Conservation (phyloP, 768 basidiomycete species). For the Suillus subaureus region DNA sequence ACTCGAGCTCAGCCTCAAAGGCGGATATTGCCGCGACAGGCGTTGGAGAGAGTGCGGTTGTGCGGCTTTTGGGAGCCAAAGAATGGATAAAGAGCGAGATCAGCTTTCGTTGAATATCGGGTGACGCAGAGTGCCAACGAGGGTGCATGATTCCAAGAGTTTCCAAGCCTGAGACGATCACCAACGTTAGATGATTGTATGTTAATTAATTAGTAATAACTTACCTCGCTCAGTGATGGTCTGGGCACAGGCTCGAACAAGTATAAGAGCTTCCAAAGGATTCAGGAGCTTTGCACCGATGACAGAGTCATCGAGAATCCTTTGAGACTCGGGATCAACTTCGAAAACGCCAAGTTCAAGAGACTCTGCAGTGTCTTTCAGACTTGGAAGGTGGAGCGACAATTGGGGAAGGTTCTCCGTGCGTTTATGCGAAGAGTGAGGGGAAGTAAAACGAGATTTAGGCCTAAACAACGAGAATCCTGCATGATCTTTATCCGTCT, state of each 20-base stretch:
- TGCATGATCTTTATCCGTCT: slow-evolving; percentile 33
- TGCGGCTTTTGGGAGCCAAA: slow-evolving; percentile 48
- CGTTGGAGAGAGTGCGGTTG: slow-evolving; percentile 53
- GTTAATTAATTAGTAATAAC: slow-evolving; percentile 24
- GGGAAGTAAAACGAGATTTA: slow-evolving; percentile 44
- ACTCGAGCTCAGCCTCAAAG: slow-evolving; percentile 68
- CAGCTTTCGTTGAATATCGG: slow-evolving; percentile 65
- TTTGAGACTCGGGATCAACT: slow-evolving; percentile 51
- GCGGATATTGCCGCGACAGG: slow-evolving; percentile 46
- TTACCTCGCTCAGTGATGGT: slow-evolving; percentile 66
- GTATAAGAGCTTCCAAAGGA: slow-evolving; percentile 61
- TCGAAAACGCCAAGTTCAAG: slow-evolving; percentile 61
- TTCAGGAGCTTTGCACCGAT: slow-evolving; percentile 61
- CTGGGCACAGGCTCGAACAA: slow-evolving; percentile 71
- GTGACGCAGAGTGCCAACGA: slow-evolving; percentile 79
- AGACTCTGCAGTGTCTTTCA: slow-evolving; percentile 48
- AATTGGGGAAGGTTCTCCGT: slow-evolving; percentile 50
- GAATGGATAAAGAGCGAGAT: slow-evolving; percentile 73
- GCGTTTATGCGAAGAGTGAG: slow-evolving; percentile 37
- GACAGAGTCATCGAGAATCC: slow-evolving; percentile 50
- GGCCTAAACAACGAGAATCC: slow-evolving; percentile 53
- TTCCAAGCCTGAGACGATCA: slow-evolving; percentile 59
- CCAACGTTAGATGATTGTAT: slow-evolving; percentile 11
- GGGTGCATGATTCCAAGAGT: slow-evolving; percentile 85
- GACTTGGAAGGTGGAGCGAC: slow-evolving; percentile 60